Conservation (phyloP, 139 green algal genomes). For the Tetraselmis striata region DNA sequence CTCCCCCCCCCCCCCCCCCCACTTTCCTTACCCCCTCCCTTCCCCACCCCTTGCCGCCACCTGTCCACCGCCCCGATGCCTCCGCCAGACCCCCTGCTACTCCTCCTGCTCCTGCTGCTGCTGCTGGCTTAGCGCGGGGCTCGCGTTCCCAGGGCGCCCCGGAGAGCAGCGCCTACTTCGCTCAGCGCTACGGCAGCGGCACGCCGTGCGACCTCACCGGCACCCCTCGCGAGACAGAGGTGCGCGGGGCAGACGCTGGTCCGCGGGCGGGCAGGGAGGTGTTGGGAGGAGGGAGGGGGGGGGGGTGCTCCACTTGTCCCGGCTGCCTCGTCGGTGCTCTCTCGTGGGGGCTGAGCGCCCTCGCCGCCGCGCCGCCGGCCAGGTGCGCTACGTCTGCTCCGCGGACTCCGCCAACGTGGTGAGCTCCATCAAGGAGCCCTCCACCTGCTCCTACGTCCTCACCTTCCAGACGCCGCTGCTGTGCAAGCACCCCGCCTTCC, state of each 20-base stretch:
- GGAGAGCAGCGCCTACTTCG: conserved; percentile 47
- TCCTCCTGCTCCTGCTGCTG: background rate
- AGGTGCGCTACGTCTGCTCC: conserved; percentile 64
- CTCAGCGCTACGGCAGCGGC: conserved; percentile 50
- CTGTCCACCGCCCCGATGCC: background rate
- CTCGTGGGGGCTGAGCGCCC: background rate
- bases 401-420: conserved; percentile 36
- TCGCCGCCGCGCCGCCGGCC: background rate
- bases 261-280: no score
- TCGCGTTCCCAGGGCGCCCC: conserved; percentile 29
- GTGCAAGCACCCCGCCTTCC: conserved; percentile 62
- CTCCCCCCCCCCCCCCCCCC: no score
- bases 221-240: conserved; percentile 43
- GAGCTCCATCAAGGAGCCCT: conserved; percentile 57
- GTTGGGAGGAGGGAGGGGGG: no score
- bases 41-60: background rate
- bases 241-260: conserved; percentile 11
- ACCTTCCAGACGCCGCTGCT: conserved; percentile 58
- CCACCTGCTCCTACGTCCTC: conserved; percentile 71
- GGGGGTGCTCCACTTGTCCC: no score
- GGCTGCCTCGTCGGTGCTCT: background rate
- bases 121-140: conserved; percentile 6
- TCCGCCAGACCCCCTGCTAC: background rate
- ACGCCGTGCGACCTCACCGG: conserved; percentile 62
- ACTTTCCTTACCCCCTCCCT: no score